A percentile compares a stretch with the other conserved stretches of the same genome.
These are phyloP conservation scores for Coniferiporia sulphurascens DNA, from an alignment of 1,284 basidiomycete genomes.

Conservation along the genomic window DNA sequence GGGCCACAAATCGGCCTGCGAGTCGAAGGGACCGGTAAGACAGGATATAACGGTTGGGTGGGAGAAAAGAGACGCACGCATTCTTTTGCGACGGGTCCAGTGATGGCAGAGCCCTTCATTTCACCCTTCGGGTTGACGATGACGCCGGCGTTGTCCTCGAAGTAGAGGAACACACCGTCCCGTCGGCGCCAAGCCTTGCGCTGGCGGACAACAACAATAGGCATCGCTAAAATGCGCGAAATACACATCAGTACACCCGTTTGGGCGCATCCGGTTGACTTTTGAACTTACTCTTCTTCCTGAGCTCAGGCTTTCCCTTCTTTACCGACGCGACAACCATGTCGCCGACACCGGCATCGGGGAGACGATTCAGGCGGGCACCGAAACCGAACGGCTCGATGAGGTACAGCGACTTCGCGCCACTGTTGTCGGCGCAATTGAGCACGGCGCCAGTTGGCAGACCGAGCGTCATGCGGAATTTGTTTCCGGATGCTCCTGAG, in stretches of 20 bases:
- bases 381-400: slow-evolving; percentile 93
- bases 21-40: slow-evolving; percentile 23
- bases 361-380: slow-evolving; percentile 95
- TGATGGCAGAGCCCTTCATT: slow-evolving; percentile 99
- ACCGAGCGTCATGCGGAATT: slow-evolving; percentile 97
- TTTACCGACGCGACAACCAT: slow-evolving; percentile 99
- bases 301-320: slow-evolving; percentile 99
- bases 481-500: slow-evolving; percentile 70
- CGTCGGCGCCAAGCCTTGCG: slow-evolving; percentile 97
- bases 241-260: slow-evolving; percentile 5
- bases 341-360: slow-evolving; percentile 97
- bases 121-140: slow-evolving; percentile 99
- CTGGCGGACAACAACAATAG: slow-evolving; percentile 95
- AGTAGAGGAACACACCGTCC: slow-evolving; percentile 99
- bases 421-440: slow-evolving; percentile 99
- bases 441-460: slow-evolving; percentile 97
- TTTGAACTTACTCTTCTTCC: slow-evolving; percentile 90
- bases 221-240: slow-evolving; percentile 69
- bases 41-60: slow-evolving; percentile 11
- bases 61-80: slow-evolving; percentile 56
- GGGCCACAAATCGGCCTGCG: slow-evolving; percentile 95
- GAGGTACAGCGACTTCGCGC: slow-evolving; percentile 92
- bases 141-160: slow-evolving; percentile 97
- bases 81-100: slow-evolving; percentile 96
- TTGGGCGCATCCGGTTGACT: slow-evolving; percentile 3